Percentiles rank a stretch among this genome's conserved stretches.
phyloP scores from a whole-genome alignment of 192 early-diverging fungal genomes.

The Backusella macrospora region DNA sequence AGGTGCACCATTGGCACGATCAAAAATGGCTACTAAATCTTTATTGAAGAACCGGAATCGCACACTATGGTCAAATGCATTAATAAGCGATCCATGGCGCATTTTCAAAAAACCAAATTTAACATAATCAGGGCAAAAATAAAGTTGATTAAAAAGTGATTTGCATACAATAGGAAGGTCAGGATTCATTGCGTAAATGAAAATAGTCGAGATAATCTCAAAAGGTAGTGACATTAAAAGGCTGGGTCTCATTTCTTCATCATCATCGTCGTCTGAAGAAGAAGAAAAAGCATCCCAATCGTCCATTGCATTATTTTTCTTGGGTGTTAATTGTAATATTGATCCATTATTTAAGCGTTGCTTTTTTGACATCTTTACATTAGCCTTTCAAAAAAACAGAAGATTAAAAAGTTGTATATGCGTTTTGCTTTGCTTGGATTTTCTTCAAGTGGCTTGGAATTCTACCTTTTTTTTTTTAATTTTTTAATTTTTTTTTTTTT shows the following conservation, averaged over 20 bases:
- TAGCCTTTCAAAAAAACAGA: neutral
- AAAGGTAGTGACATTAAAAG: conserved; percentile 24
- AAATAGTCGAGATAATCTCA: conserved; percentile 40
- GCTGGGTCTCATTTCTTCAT: neutral
- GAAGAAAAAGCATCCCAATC: conserved; percentile 16
- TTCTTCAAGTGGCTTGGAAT: neutral
- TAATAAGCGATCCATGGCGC: neutral
- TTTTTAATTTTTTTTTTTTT: conserved; percentile 23
- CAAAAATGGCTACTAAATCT: conserved; percentile 15
- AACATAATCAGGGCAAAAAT: conserved; percentile 11
- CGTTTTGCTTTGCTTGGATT: neutral
- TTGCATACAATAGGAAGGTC: conserved; percentile 27
- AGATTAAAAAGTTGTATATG: neutral
- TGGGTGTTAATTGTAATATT: neutral
- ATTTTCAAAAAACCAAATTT: conserved; percentile 33
- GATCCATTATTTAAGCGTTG: conserved; percentile 14
- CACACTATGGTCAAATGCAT: conserved; percentile 15
- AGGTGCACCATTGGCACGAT: conserved; percentile 1
- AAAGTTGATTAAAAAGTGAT: conserved; percentile 15
- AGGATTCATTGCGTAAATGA: conserved; percentile 35
- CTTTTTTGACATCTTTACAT: conserved; percentile 16
- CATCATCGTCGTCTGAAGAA: neutral
- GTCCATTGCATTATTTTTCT: neutral
- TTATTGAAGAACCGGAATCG: conserved; percentile 36
- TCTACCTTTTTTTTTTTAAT: conserved; percentile 15